These are phyloP conservation scores for Boletellus deceptivus DNA, from an alignment of 1,284 basidiomycete genomes.

Conservation along the genomic window DNA sequence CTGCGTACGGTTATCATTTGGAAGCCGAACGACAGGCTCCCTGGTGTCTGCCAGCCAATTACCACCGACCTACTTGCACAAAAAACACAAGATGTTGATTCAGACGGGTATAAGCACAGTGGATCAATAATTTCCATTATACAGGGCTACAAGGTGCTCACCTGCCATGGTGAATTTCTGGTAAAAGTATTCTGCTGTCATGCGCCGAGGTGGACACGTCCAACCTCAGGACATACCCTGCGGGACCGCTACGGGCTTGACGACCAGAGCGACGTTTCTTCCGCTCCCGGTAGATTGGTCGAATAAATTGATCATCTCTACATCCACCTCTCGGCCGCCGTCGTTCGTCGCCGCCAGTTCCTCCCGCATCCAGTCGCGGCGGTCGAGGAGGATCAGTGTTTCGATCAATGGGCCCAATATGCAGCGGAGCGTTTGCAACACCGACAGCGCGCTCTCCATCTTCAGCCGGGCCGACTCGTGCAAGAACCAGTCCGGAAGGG, in stretches of 20 bases:
- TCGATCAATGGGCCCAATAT: constrained; percentile 52
- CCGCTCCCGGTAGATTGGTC: constrained; percentile 65
- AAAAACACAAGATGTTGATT: too few relatives aligned
- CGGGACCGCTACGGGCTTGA: constrained; percentile 32
- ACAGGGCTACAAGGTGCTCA: too few relatives aligned
- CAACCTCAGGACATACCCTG: neutral
- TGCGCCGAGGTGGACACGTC: neutral
- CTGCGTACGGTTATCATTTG: too few relatives aligned
- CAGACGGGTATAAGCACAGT: too few relatives aligned
- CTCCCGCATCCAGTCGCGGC: constrained; percentile 44
- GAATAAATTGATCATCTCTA: constrained; percentile 60
- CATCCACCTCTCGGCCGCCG: constrained; percentile 30
- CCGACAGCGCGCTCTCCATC: constrained; percentile 40
- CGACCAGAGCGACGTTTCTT: constrained; percentile 58
- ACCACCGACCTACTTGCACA: too few relatives aligned
- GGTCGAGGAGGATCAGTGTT: constrained; percentile 47
- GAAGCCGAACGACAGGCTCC: too few relatives aligned
- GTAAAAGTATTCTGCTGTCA: too few relatives aligned
- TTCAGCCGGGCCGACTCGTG: constrained; percentile 21
- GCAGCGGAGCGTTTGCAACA: constrained; percentile 50
- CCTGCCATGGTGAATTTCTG: too few relatives aligned
- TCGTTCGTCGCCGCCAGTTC: constrained; percentile 33
- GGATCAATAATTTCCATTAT: too few relatives aligned
- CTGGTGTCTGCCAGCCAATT: too few relatives aligned
- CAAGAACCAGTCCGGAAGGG: constrained; percentile 26